Evolutionary conservation across 1,284 basidiomycete genomes (phyloP).

Genomic region (Polyporus tsugae): DNA sequence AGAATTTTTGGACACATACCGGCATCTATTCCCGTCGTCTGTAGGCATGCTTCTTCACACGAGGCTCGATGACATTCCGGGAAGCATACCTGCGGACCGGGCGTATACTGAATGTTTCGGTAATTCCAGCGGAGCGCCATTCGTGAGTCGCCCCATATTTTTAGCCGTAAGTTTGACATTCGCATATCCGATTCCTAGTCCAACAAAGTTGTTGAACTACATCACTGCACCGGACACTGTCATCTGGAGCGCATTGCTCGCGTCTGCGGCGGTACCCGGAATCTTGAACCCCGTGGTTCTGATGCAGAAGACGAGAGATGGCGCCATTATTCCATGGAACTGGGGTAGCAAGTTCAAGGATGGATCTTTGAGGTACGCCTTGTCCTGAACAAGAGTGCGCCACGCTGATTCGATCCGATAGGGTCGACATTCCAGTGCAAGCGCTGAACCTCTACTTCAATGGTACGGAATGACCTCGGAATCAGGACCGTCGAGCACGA

Average conservation of each 20-base stretch:
- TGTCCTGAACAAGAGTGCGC: background rate
- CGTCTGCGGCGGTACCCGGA: conserved; percentile 87
- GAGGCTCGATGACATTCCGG: conserved; percentile 94
- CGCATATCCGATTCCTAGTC: conserved; percentile 52
- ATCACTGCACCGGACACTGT: conserved; percentile 92
- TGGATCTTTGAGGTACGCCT: conserved; percentile 78
- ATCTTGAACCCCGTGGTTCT: conserved; percentile 90
- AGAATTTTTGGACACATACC: background rate
- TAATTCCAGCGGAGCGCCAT: conserved; percentile 94
- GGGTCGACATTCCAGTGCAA: conserved; percentile 94
- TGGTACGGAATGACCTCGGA: conserved; percentile 49
- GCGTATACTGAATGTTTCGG: conserved; percentile 93
- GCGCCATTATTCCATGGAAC: conserved; percentile 90
- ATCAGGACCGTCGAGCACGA: background rate
- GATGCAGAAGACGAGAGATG: conserved; percentile 92
- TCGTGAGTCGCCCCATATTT: conserved; percentile 61
- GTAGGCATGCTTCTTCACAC: conserved; percentile 86
- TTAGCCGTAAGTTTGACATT: background rate
- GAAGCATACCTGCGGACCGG: conserved; percentile 96
- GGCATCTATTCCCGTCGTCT: background rate
- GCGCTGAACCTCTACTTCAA: conserved; percentile 94
- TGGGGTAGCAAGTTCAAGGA: conserved; percentile 95
- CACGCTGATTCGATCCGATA: conserved; percentile 41
- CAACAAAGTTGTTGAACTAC: conserved; percentile 96
- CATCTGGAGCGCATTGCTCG: conserved; percentile 81